phyloP scores from a whole-genome alignment of 169 alveolate genomes.

The Cryptosporidium viatorum region DNA sequence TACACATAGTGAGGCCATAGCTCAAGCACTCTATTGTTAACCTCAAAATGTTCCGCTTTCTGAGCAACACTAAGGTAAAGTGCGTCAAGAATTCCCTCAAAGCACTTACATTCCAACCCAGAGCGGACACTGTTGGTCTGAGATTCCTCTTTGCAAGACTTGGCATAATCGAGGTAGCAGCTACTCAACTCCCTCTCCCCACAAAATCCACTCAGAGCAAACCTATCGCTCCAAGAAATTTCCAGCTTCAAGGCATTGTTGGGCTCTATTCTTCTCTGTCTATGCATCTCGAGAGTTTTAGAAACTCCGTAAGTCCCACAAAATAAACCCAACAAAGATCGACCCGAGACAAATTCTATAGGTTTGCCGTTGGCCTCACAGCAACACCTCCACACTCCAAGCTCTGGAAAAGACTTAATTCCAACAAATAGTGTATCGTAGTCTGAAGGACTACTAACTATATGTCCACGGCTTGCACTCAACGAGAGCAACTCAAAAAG shows the following conservation, averaged over 20 bases:
- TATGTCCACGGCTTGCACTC: not conserved
- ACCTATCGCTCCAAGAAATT: slow-evolving; percentile 62
- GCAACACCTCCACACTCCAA: slow-evolving; percentile 40
- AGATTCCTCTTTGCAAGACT: not conserved
- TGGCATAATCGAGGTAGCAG: slow-evolving; percentile 40
- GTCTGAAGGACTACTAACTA: slow-evolving; percentile 31
- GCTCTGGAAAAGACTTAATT: slow-evolving; percentile 5
- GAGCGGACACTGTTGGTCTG: not conserved
- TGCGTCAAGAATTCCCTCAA: slow-evolving; percentile 17
- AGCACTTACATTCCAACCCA: slow-evolving; percentile 35
- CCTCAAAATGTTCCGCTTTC: slow-evolving; percentile 20
- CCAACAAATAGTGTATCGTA: slow-evolving; percentile 21
- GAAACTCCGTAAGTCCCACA: slow-evolving; percentile 71
- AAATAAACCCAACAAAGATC: slow-evolving; percentile 38
- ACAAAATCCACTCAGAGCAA: slow-evolving; percentile 68
- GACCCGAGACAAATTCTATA: slow-evolving; percentile 11
- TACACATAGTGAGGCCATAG: slow-evolving; percentile 70
- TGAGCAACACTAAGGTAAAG: slow-evolving; percentile 33
- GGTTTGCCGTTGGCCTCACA: slow-evolving; percentile 71
- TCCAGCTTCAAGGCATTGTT: not conserved
- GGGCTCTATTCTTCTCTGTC: not conserved
- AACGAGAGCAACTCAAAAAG: slow-evolving; percentile 18
- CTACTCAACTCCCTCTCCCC: slow-evolving; percentile 66
- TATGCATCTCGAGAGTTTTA: slow-evolving; percentile 42
- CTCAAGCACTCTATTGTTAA: slow-evolving; percentile 26